A percentile compares a stretch with the other conserved stretches of the same genome.
These are phyloP conservation scores for Bothriochloa decipiens DNA, from an alignment of 176 grass and related monocot genomes.

Conservation along the genomic window DNA sequence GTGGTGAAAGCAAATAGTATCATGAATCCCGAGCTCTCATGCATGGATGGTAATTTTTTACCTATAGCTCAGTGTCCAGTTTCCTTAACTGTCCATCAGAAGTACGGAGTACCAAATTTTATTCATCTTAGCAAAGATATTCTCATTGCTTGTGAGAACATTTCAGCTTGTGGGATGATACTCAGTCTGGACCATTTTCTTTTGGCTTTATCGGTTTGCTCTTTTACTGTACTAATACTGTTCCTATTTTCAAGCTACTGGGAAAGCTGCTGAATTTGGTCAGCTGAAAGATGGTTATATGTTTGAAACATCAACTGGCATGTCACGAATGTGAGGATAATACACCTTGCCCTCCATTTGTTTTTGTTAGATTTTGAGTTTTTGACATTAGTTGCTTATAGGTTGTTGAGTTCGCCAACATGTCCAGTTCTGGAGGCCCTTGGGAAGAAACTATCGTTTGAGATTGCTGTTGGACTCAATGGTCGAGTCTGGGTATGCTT, in stretches of 20 bases:
- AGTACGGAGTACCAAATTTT: conserved; percentile 1
- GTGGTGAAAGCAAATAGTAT: conserved; percentile 93
- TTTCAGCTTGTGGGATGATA: conserved; percentile 10
- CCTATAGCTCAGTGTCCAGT: conserved; percentile 5
- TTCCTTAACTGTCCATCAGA: not conserved
- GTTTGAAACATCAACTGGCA: conserved; percentile 92
- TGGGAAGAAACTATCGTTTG: conserved; percentile 82
- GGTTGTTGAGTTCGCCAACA: conserved; percentile 81
- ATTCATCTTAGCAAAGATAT: conserved; percentile 8
- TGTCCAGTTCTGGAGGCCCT: conserved; percentile 86
- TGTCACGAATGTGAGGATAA: conserved; percentile 84
- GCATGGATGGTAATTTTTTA: conserved; percentile 83
- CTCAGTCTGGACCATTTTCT: not conserved
- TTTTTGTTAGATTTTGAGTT: conserved; percentile 11
- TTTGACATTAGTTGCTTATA: conserved; percentile 44
- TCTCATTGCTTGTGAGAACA: not conserved
- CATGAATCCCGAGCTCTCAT: conserved; percentile 96
- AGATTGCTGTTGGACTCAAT: conserved; percentile 87
- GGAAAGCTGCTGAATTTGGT: conserved; percentile 90
- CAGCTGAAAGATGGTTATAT: conserved; percentile 80
- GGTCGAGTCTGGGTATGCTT: conserved; percentile 85
- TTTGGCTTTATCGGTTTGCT: not conserved
- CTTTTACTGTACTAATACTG: conserved; percentile 9
- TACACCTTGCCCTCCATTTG: not conserved
- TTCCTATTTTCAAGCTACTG: conserved; percentile 56